Evolutionary conservation across 352 stramenopile species (phyloP).

Genomic region (Poterioochromonas sp.): DNA sequence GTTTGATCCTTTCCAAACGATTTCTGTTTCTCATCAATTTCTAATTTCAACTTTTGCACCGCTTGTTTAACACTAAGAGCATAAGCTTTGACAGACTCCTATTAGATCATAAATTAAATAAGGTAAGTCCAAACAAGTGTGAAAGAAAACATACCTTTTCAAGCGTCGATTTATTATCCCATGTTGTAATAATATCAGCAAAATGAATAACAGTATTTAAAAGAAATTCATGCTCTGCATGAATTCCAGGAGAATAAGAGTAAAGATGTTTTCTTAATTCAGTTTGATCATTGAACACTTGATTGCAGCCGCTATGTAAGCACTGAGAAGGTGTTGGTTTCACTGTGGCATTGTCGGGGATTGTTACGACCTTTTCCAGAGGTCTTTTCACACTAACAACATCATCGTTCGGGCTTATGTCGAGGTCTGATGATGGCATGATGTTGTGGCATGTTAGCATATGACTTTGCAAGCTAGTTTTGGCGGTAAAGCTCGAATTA

Average conservation of each 20-base stretch:
- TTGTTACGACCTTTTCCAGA: not conserved
- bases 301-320: not conserved
- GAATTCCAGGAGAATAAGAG: not conserved
- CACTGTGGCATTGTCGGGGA: not conserved
- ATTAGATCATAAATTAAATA: too few relatives aligned
- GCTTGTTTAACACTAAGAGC: too few relatives aligned
- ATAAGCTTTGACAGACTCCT: too few relatives aligned
- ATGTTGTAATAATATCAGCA: not conserved
- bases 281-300: not conserved
- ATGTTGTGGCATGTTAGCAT: constrained; percentile 40
- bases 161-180: not conserved
- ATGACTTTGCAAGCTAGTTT: constrained; percentile 71
- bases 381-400: not conserved
- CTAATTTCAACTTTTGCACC: too few relatives aligned
- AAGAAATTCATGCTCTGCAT: not conserved
- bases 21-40: too few relatives aligned
- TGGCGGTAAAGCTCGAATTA: constrained; percentile 74
- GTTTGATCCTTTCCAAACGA: too few relatives aligned
- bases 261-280: not conserved
- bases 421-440: not conserved
- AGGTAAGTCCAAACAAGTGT: too few relatives aligned
- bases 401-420: not conserved
- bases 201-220: not conserved
- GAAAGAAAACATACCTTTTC: too few relatives aligned
- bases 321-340: not conserved